Percentiles rank a stretch among this genome's conserved stretches.
phyloP scores from a whole-genome alignment of 345 rosid species.

The Limnanthes douglasii region DNA sequence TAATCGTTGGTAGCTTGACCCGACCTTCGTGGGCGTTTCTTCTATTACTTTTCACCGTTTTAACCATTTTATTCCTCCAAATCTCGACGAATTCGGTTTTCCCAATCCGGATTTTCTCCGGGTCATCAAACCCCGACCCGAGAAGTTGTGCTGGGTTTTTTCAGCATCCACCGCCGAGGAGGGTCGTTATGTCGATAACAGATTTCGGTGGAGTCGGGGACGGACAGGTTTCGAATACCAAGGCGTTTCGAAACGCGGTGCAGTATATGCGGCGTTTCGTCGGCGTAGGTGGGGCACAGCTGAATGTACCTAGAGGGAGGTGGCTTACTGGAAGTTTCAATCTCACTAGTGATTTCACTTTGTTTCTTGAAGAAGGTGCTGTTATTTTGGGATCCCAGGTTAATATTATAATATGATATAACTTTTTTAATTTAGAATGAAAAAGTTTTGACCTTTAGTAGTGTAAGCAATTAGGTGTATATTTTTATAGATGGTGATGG shows the following conservation, averaged over 20 bases:
- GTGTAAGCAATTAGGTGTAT: background rate
- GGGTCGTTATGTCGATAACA: slow-evolving; percentile 47
- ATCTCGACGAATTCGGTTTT: slow-evolving; percentile 26
- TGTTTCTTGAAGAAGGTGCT: slow-evolving; percentile 74
- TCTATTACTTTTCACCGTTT: slow-evolving; percentile 31
- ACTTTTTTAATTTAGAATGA: background rate
- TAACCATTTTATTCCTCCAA: slow-evolving; percentile 44
- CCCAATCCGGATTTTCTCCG: slow-evolving; percentile 14
- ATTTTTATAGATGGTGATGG: slow-evolving; percentile 3
- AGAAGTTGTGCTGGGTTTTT: slow-evolving; percentile 23
- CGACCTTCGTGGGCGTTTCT: slow-evolving; percentile 37
- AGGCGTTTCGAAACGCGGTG: slow-evolving; percentile 54
- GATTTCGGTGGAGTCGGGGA: slow-evolving; percentile 95
- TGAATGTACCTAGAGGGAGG: slow-evolving; percentile 61
- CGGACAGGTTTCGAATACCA: slow-evolving; percentile 65
- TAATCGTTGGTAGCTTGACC: slow-evolving; percentile 8
- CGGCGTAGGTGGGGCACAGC: slow-evolving; percentile 47
- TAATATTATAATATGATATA: background rate
- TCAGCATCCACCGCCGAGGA: slow-evolving; percentile 18
- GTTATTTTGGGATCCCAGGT: slow-evolving; percentile 88
- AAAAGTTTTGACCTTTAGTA: background rate
- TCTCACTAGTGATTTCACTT: slow-evolving; percentile 83
- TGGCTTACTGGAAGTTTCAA: slow-evolving; percentile 95
- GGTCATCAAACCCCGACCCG: slow-evolving; percentile 4
- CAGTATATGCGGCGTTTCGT: slow-evolving; percentile 30